phyloP scores from a whole-genome alignment of 306 rosid species.

The Dryas alaskensis region DNA sequence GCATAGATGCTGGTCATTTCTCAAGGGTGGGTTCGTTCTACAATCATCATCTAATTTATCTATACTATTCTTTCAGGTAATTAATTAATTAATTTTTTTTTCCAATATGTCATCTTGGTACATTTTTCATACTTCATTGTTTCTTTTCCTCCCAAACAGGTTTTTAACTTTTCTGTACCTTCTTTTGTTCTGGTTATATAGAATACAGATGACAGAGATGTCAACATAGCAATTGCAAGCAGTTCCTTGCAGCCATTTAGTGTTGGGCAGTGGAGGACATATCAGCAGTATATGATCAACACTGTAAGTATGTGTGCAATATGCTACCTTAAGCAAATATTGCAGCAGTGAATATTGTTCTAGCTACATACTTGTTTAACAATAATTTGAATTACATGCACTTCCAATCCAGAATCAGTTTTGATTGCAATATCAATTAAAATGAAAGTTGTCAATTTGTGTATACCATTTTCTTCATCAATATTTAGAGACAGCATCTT shows the following conservation, averaged over 20 bases:
- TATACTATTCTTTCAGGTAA: slow-evolving; percentile 57
- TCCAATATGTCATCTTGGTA: not conserved
- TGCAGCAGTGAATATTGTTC: too few species aligned
- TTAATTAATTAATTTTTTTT: not conserved
- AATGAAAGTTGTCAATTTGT: too few species aligned
- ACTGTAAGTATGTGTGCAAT: slow-evolving; percentile 36
- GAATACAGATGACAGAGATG: slow-evolving; percentile 42
- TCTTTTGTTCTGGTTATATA: slow-evolving; percentile 14
- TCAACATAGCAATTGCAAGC: slow-evolving; percentile 46
- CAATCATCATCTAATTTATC: slow-evolving; percentile 43
- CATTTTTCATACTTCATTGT: not conserved
- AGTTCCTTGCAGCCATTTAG: slow-evolving; percentile 78
- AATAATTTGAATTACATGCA: too few species aligned
- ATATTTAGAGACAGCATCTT: not conserved
- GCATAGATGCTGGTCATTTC: slow-evolving; percentile 89
- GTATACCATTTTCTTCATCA: not conserved
- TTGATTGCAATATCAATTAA: not conserved
- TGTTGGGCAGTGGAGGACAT: slow-evolving; percentile 57
- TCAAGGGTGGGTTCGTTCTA: slow-evolving; percentile 85
- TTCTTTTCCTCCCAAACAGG: not conserved
- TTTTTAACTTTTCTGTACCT: not conserved
- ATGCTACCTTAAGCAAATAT: too few species aligned
- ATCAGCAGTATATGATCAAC: slow-evolving; percentile 69
- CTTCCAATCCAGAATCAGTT: not conserved
- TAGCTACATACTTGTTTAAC: too few species aligned